These are phyloP conservation scores for Fraxinus greggii DNA, from an alignment of 305 asterid species.

Conservation along the genomic window DNA sequence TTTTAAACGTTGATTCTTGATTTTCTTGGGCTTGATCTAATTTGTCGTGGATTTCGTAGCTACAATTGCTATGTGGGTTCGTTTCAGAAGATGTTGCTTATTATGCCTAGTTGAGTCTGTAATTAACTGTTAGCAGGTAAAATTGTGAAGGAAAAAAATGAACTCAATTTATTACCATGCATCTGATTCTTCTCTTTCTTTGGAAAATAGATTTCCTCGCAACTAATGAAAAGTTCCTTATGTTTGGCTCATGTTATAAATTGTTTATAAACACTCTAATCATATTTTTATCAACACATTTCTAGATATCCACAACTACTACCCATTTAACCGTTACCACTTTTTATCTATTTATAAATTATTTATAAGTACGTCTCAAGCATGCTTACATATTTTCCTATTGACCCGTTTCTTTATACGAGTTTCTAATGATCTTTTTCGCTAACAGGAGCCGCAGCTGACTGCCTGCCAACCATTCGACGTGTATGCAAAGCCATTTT, in stretches of 20 bases:
- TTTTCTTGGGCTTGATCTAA: too few species aligned
- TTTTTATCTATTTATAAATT: too few species aligned
- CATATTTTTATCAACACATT: too few species aligned
- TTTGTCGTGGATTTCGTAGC: too few species aligned
- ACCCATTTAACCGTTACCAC: background rate
- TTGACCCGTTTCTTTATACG: too few species aligned
- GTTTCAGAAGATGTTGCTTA: background rate
- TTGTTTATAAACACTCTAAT: too few species aligned
- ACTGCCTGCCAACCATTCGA: constrained; percentile 74
- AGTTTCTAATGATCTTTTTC: constrained; percentile 20
- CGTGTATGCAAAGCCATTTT: constrained; percentile 74
- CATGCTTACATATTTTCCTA: background rate
- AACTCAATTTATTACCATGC: too few species aligned
- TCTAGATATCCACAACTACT: too few species aligned
- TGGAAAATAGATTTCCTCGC: background rate
- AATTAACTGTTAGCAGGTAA: background rate
- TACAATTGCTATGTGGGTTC: too few species aligned
- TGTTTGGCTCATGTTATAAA: too few species aligned
- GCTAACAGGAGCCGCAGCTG: constrained; percentile 76
- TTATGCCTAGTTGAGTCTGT: background rate
- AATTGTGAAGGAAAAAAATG: background rate
- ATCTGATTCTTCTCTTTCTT: background rate
- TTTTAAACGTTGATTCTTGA: too few species aligned
- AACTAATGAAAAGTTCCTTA: background rate
- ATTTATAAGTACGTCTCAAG: background rate